These are phyloP conservation scores for Micractinium conductrix DNA, from an alignment of 139 green algal genomes.

Conservation along the genomic window DNA sequence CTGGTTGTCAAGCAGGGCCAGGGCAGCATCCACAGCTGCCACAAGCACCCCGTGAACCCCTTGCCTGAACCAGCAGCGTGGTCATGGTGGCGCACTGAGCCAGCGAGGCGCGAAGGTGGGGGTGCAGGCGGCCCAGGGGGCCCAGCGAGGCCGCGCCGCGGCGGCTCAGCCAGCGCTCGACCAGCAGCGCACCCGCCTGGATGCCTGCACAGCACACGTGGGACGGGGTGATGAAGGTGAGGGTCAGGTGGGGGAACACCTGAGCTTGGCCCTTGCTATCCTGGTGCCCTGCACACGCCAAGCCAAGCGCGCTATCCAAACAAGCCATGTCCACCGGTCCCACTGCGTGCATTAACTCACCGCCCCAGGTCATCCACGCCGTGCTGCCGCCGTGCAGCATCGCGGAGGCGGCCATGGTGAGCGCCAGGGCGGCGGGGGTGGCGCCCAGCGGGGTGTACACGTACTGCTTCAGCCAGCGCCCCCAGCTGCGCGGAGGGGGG, in stretches of 20 bases:
- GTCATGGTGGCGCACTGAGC: slow-evolving; percentile 14
- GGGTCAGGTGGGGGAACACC: no score
- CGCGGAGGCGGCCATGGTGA: slow-evolving; percentile 1
- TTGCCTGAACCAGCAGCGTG: slow-evolving; percentile 28
- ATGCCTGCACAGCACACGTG: no score
- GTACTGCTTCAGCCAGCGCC: slow-evolving; percentile 29
- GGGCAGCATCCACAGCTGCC: neutral
- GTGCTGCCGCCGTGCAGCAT: slow-evolving; percentile 24
- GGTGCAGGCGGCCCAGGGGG: neutral
- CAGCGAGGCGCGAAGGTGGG: slow-evolving; percentile 7
- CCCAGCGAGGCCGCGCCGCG: neutral
- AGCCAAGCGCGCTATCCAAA: no score
- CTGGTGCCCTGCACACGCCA: no score
- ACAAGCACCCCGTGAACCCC: neutral
- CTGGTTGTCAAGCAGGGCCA: no score
- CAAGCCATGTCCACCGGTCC: no score
- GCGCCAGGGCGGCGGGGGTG: neutral
- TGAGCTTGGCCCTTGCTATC: no score
- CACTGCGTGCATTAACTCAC: no score
- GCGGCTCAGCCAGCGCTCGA: neutral
- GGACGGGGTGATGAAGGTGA: no score
- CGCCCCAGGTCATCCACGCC: slow-evolving; percentile 26
- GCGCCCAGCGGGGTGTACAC: slow-evolving; percentile 18
- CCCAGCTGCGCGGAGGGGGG: neutral
- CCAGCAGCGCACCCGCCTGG: slow-evolving; percentile 9